phyloP scores from a whole-genome alignment of 768 basidiomycete species.

The Lactarius deliciosus region DNA sequence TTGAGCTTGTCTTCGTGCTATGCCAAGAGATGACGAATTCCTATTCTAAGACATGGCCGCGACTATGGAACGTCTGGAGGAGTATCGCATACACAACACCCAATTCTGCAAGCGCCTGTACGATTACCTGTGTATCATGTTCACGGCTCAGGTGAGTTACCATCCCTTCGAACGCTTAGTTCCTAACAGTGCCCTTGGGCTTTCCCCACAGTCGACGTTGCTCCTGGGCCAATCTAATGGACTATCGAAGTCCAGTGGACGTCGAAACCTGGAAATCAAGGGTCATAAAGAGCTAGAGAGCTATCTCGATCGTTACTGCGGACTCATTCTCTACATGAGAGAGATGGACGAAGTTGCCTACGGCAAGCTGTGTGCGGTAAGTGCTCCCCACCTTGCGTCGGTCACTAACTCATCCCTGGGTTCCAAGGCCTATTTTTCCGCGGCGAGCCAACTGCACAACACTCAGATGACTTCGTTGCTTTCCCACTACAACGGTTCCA shows the following conservation, averaged over 20 bases:
- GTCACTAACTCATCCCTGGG: neutral
- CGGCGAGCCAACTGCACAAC: constrained; percentile 77
- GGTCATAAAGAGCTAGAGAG: constrained; percentile 75
- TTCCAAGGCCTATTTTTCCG: constrained; percentile 83
- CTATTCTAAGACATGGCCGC: constrained; percentile 83
- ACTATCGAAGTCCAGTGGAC: constrained; percentile 43
- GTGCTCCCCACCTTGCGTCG: constrained; percentile 34
- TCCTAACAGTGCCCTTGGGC: neutral
- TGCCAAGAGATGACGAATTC: neutral
- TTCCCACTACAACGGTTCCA: constrained; percentile 50
- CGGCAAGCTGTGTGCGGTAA: constrained; percentile 84
- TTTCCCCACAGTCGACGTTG: constrained; percentile 54
- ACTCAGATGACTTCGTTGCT: constrained; percentile 78
- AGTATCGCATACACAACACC: constrained; percentile 84
- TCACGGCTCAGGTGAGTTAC: constrained; percentile 74
- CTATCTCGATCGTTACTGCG: constrained; percentile 85
- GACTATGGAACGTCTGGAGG: constrained; percentile 87
- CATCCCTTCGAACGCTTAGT: constrained; percentile 5
- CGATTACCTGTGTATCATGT: constrained; percentile 90
- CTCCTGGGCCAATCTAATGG: constrained; percentile 66
- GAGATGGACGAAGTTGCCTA: constrained; percentile 94
- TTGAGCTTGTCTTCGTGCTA: neutral
- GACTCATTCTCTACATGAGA: constrained; percentile 87
- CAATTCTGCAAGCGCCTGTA: constrained; percentile 93
- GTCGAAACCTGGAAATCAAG: constrained; percentile 49